These are phyloP conservation scores for Saccharomycopsis amapae DNA, from an alignment of 805 yeast genomes.

Conservation along the genomic window DNA sequence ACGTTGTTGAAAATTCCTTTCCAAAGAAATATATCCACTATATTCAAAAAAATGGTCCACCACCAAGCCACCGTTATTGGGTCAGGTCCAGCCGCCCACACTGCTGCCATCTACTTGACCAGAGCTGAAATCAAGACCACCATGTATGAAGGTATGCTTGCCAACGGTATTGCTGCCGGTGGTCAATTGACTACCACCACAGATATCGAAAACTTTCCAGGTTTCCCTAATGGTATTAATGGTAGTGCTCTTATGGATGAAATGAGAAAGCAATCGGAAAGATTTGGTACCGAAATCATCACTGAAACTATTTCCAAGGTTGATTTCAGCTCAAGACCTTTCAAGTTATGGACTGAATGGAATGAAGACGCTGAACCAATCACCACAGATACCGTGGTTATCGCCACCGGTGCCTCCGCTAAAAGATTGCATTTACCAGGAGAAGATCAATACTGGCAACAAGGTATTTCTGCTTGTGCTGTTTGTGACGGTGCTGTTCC, in stretches of 20 bases:
- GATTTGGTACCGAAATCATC: slow-evolving; percentile 89
- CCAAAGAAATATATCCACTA: no score
- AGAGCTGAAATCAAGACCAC: slow-evolving; percentile 95
- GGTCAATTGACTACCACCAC: slow-evolving; percentile 99
- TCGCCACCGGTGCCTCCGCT: slow-evolving; percentile 98
- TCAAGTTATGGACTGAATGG: slow-evolving; percentile 95
- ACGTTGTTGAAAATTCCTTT: no score
- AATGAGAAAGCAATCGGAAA: slow-evolving; percentile 82
- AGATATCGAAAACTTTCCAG: slow-evolving; percentile 98
- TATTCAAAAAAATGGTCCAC: slow-evolving; percentile 60
- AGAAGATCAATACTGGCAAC: slow-evolving; percentile 98
- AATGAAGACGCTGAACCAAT: slow-evolving; percentile 78
- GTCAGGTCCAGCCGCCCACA: slow-evolving; percentile 99
- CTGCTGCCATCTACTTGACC: slow-evolving; percentile 94
- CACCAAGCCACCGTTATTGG: slow-evolving; percentile 85
- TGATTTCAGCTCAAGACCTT: slow-evolving; percentile 81
- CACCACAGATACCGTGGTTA: slow-evolving; percentile 85
- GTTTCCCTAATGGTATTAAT: slow-evolving; percentile 88
- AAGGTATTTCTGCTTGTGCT: slow-evolving; percentile 98
- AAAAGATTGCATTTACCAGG: slow-evolving; percentile 92
- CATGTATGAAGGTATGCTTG: slow-evolving; percentile 88
- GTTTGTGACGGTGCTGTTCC: slow-evolving; percentile 99
- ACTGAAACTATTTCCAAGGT: slow-evolving; percentile 94
- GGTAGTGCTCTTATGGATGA: slow-evolving; percentile 88
- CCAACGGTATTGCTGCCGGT: slow-evolving; percentile 98